Evolutionary conservation across 2,329 filamentous ascomycete species (phyloP).

Genomic region (Pyricularia pennisetigena): DNA sequence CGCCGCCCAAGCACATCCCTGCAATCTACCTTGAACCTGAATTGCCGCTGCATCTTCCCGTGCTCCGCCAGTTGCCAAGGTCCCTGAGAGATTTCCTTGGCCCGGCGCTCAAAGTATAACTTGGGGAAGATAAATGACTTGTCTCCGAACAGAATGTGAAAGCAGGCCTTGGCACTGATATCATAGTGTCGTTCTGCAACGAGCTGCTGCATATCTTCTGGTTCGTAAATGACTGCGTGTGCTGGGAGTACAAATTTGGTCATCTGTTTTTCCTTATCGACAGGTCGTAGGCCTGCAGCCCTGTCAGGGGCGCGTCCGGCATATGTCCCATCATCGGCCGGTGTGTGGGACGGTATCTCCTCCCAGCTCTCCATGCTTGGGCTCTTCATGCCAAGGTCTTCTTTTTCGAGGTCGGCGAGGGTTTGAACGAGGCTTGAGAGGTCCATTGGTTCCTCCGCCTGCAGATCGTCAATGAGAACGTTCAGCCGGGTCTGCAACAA

Average conservation of each 20-base stretch:
- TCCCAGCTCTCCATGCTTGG: constrained; percentile 88
- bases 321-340: constrained; percentile 48
- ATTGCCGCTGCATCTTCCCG: constrained; percentile 60
- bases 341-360: constrained; percentile 54
- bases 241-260: constrained; percentile 75
- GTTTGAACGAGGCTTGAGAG: constrained; percentile 61
- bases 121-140: constrained; percentile 91
- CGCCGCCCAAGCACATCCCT: constrained; percentile 54
- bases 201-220: constrained; percentile 66
- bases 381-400: constrained; percentile 48
- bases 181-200: constrained; percentile 77
- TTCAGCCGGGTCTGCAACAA: constrained; percentile 78
- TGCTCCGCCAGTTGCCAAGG: constrained; percentile 70
- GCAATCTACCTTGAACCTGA: constrained; percentile 67
- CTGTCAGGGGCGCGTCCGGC: constrained; percentile 26
- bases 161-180: constrained; percentile 86
- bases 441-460: constrained; percentile 58
- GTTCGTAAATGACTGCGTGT: constrained; percentile 74
- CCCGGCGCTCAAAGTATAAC: constrained; percentile 74
- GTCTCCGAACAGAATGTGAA: constrained; percentile 94
- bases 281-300: constrained; percentile 8
- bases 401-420: constrained; percentile 65
- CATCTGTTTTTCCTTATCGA: neutral
- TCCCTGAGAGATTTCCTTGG: constrained; percentile 71
- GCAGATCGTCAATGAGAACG: constrained; percentile 71